Evolutionary conservation across 257 asterid genomes (phyloP).

Genomic region (Forsythia suspensa): DNA sequence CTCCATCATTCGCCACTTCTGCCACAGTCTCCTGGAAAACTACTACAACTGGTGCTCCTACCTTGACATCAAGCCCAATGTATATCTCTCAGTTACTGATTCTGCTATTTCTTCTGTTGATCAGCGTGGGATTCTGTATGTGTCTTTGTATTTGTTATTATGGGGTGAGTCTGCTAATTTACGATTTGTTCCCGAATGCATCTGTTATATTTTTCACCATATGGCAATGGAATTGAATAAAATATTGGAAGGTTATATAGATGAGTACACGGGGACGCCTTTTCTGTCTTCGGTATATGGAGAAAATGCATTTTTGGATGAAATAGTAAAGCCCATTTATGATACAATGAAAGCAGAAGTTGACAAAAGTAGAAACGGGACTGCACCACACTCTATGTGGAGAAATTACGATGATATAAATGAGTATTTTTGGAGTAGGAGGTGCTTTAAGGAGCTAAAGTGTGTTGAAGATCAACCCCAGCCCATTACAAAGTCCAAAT

Average conservation of each 20-base stretch:
- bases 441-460: constrained; percentile 85
- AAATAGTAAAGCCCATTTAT: constrained; percentile 79
- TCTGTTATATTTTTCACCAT: constrained; percentile 77
- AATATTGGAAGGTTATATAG: constrained; percentile 86
- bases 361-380: constrained; percentile 80
- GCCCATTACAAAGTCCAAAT: too few species aligned
- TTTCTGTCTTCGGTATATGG: constrained; percentile 80
- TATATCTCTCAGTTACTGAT: constrained; percentile 65
- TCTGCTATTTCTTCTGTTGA: constrained; percentile 13
- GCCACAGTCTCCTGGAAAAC: constrained; percentile 61
- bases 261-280: constrained; percentile 88
- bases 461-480: too few species aligned
- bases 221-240: constrained; percentile 94
- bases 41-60: constrained; percentile 86
- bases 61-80: constrained; percentile 63
- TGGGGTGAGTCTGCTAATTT: constrained; percentile 98
- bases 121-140: constrained; percentile 44
- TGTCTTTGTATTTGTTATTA: constrained; percentile 68
- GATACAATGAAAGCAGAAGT: constrained; percentile 76
- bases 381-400: constrained; percentile 98
- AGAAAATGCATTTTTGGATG: constrained; percentile 64
- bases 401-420: constrained; percentile 92
- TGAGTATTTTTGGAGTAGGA: constrained; percentile 93
- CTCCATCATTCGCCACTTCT: constrained; percentile 77
- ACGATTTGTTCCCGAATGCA: constrained; percentile 84